phyloP scores from a whole-genome alignment of 148 eudicot genomes.

The Camellia lanceoleosa region DNA sequence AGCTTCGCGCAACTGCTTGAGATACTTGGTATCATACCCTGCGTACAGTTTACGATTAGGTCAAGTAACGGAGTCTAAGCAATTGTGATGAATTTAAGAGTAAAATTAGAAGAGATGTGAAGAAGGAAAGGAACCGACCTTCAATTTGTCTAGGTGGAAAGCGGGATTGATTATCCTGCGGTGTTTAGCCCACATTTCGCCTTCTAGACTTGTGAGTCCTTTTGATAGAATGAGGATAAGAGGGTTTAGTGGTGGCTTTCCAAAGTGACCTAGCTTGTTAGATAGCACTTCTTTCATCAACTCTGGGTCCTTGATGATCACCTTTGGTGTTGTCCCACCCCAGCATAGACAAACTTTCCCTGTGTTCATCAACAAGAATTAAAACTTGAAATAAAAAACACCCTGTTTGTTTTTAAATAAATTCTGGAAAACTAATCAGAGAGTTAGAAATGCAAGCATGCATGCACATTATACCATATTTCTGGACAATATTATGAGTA shows the following conservation, averaged over 20 bases:
- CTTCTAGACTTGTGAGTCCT: slow-evolving; percentile 37
- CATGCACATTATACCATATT: slow-evolving; percentile 33
- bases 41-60: not conserved
- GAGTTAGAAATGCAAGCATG: no score
- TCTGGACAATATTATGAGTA: slow-evolving; percentile 27
- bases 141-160: slow-evolving; percentile 37
- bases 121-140: slow-evolving; percentile 23
- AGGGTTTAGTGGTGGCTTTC: slow-evolving; percentile 23
- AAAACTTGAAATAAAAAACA: no score
- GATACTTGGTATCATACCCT: slow-evolving; percentile 26
- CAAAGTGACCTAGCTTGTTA: slow-evolving; percentile 41
- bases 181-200: slow-evolving; percentile 37
- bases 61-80: not conserved
- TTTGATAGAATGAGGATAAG: slow-evolving; percentile 25
- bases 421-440: not conserved
- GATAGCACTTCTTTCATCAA: slow-evolving; percentile 42
- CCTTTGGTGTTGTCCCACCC: slow-evolving; percentile 40
- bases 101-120: not conserved
- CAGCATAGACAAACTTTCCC: slow-evolving; percentile 38
- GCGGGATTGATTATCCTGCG: slow-evolving; percentile 41
- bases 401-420: not conserved
- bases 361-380: slow-evolving; percentile 9
- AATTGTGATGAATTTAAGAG: not conserved
- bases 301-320: slow-evolving; percentile 37
- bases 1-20: slow-evolving; percentile 13